Base-by-base conservation (phyloP, 305 asterid species). In the Striga hermonthica region DNA sequence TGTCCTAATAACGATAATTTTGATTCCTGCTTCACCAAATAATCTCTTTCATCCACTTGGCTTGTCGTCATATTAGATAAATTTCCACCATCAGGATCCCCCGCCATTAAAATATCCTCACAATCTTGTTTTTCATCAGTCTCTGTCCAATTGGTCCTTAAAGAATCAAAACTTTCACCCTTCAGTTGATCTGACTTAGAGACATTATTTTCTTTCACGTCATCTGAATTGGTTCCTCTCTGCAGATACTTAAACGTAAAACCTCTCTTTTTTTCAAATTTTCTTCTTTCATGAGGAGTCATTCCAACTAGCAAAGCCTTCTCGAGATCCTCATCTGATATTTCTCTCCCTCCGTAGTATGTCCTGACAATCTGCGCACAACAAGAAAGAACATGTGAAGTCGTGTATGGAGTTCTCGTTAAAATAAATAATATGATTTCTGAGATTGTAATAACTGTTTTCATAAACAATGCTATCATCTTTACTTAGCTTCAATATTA, bases 281-380 rank as follows among this genome's bases (percentile, higher is more conserved):
- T 81, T 73, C 86, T 83, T 80, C 89, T 84, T 83, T 85, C 95
- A 16, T 86, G 86, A 64, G 99, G 86, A 73, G 87, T 90, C 94
- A 93, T 88, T 67, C 99, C 99, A 54, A 90, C 80, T 49, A 86
- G 60, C 82, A 85, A 72, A 72, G 99, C 97, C 67, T 74, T 85
- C 79, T 93, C 93, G 60, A 93, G 87, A 80, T 93, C 99, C 76
- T 79, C 82, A 9, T 88, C 81, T 34, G 92, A 74, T 84, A 88
- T 75, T 70, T 90, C 94, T 75, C 90, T 79, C 64, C 99, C 92
- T 72, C 99, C 99, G 65, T 86, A 90, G 80, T 90, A 90, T 55
- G 81, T 74, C 81, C 59, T 82, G 58, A 93, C 88, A 71, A 79
- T 70, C 99, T 93, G 87, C 70, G 62, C 64, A 59, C 63, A 16